Conservation (phyloP, 2,329 filamentous ascomycete species). For the Diaporthe longicolla region DNA sequence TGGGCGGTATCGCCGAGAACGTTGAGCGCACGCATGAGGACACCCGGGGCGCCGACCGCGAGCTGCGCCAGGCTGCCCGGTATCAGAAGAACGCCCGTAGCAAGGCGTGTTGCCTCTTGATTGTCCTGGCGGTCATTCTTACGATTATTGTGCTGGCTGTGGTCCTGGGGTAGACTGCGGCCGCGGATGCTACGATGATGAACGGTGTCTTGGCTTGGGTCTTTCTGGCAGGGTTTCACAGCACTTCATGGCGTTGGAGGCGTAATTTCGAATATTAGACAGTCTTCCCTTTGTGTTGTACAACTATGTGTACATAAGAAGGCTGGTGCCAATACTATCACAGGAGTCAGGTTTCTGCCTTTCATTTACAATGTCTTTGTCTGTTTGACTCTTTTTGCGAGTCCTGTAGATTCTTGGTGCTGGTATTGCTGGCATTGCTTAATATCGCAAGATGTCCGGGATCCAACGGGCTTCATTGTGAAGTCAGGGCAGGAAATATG, state of each 20-base stretch:
- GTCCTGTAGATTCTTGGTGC: background rate
- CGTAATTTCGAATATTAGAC: slow-evolving; percentile 2
- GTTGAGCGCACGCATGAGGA: slow-evolving; percentile 86
- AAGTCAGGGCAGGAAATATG: background rate
- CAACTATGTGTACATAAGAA: slow-evolving; percentile 28
- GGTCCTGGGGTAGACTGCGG: slow-evolving; percentile 72
- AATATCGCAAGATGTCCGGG: background rate
- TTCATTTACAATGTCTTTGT: background rate
- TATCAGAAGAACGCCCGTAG: slow-evolving; percentile 97
- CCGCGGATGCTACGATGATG: slow-evolving; percentile 23
- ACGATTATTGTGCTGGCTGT: slow-evolving; percentile 92
- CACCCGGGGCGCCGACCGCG: slow-evolving; percentile 86
- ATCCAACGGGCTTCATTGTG: no score
- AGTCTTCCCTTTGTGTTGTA: background rate
- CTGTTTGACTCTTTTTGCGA: background rate
- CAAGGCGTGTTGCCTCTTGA: slow-evolving; percentile 91
- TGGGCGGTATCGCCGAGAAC: slow-evolving; percentile 90
- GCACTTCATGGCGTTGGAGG: slow-evolving; percentile 11
- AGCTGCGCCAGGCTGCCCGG: slow-evolving; percentile 86
- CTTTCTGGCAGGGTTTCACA: slow-evolving; percentile 25
- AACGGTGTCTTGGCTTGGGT: slow-evolving; percentile 21
- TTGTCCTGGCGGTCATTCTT: slow-evolving; percentile 90
- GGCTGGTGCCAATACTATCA: background rate
- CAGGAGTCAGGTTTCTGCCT: background rate
- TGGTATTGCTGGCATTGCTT: no score